Evolutionary conservation across 306 rosid species (phyloP).

Genomic region (Prunus mongolica): DNA sequence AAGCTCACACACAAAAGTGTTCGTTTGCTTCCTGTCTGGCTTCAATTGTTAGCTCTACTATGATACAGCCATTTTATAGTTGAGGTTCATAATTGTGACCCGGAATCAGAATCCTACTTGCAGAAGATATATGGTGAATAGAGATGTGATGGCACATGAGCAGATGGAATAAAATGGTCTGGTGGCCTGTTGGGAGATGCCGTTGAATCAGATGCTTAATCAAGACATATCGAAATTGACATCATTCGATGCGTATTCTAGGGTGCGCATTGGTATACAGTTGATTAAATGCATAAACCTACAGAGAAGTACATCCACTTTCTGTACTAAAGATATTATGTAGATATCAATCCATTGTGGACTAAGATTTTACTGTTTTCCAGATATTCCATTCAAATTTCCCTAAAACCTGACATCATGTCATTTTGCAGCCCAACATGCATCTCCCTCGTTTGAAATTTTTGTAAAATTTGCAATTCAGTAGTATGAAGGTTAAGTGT

Average conservation of each 20-base stretch:
- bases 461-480: not conserved
- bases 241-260: constrained; percentile 36
- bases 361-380: not conserved
- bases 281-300: constrained; percentile 6
- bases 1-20: not conserved
- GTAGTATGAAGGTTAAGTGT: not conserved
- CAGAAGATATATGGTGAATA: not conserved
- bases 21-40: constrained; percentile 17
- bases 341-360: not conserved
- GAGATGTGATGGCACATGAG: constrained; percentile 16
- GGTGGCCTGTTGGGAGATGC: constrained; percentile 26
- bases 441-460: not conserved
- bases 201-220: constrained; percentile 45
- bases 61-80: constrained; percentile 42
- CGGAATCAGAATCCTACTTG: constrained; percentile 19
- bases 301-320: not conserved
- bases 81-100: constrained; percentile 19
- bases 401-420: not conserved
- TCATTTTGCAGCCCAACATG: not conserved
- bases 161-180: constrained; percentile 44
- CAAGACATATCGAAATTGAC: constrained; percentile 31
- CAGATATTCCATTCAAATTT: not conserved
- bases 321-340: not conserved
- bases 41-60: constrained; percentile 19
- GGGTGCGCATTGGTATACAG: not conserved